These are phyloP conservation scores for Rutidosis leptorrhynchoides DNA, from an alignment of 129 eudicot genomes.

Conservation along the genomic window DNA sequence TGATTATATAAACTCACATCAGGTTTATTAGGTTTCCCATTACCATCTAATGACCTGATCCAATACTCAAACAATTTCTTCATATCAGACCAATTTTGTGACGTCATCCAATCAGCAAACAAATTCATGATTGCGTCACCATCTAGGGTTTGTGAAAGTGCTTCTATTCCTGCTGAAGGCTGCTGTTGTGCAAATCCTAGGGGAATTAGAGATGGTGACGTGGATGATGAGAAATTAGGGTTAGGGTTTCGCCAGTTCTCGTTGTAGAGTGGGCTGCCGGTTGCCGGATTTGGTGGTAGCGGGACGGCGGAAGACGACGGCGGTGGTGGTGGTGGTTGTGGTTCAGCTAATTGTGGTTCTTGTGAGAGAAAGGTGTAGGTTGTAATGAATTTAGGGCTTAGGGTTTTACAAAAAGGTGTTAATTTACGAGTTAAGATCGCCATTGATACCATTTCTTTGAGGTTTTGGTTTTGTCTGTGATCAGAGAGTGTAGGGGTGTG, in stretches of 20 bases:
- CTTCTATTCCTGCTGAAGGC: conserved; percentile 27
- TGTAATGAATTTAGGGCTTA: conserved; percentile 52
- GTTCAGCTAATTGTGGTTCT: conserved; percentile 58
- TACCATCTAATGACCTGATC: conserved; percentile 55
- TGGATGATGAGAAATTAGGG: conserved; percentile 24
- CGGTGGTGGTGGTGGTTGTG: conserved; percentile 25
- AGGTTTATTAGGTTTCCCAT: conserved; percentile 73
- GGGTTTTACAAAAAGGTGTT: conserved; percentile 39
- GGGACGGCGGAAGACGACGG: conserved; percentile 38
- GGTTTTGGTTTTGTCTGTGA: conserved; percentile 9
- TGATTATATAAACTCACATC: conserved; percentile 65
- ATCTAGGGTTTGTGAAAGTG: conserved; percentile 44
- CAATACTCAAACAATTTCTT: conserved; percentile 62
- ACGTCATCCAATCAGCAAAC: conserved; percentile 68
- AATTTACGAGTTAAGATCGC: conserved; percentile 48
- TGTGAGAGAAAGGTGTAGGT: conserved; percentile 61
- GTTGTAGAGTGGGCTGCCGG: conserved; percentile 74
- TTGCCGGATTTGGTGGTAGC: conserved; percentile 67
- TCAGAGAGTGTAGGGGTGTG: conserved; percentile 10
- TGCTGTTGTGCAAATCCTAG: conserved; percentile 28
- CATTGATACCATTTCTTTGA: conserved; percentile 47
- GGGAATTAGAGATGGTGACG: conserved; percentile 33
- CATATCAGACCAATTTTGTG: conserved; percentile 52
- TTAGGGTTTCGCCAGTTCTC: conserved; percentile 66
- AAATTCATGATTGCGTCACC: conserved; percentile 33